A percentile compares a stretch with the other conserved stretches of the same genome.
These are phyloP conservation scores for Puccinia coronata DNA, from an alignment of 1,284 basidiomycete species.

Conservation along the genomic window DNA sequence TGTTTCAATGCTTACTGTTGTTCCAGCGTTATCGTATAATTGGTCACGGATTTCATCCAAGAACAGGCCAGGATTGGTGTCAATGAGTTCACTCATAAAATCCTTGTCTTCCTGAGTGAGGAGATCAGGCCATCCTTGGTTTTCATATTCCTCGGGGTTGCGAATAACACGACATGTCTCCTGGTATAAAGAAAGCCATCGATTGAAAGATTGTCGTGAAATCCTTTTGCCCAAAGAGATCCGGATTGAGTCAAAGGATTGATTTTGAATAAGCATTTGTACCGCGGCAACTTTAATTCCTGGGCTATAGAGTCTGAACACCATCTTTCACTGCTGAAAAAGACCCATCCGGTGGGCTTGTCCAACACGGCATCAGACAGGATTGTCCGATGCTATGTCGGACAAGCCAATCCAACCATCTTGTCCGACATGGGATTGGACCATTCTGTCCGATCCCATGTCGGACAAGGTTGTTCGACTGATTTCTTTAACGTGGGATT, in stretches of 20 bases:
- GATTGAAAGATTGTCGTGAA: constrained; percentile 1
- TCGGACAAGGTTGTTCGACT: too few relatives aligned
- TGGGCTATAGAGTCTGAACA: neutral
- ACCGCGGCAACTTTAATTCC: neutral
- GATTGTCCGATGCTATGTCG: too few relatives aligned
- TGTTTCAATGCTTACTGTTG: neutral
- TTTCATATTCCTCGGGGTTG: constrained; percentile 8
- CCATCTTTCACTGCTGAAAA: too few relatives aligned
- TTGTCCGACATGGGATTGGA: too few relatives aligned
- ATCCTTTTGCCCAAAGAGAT: neutral
- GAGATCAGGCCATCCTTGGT: neutral
- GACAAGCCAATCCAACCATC: too few relatives aligned
- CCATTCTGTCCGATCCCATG: too few relatives aligned
- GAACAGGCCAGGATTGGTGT: neutral
- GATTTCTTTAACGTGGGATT: too few relatives aligned
- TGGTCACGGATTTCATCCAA: constrained; percentile 1
- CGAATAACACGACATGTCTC: neutral
- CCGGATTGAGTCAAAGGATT: neutral
- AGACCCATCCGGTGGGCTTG: too few relatives aligned
- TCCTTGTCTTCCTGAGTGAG: neutral
- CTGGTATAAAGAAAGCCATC: neutral
- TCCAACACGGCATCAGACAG: too few relatives aligned
- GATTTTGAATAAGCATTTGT: neutral
- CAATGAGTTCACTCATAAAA: constrained; percentile 2
- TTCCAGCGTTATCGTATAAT: neutral